A percentile compares a stretch with the other conserved stretches of the same genome.
phyloP scores from a whole-genome alignment of 2,329 filamentous ascomycete species.

The Fusarium sp. region DNA sequence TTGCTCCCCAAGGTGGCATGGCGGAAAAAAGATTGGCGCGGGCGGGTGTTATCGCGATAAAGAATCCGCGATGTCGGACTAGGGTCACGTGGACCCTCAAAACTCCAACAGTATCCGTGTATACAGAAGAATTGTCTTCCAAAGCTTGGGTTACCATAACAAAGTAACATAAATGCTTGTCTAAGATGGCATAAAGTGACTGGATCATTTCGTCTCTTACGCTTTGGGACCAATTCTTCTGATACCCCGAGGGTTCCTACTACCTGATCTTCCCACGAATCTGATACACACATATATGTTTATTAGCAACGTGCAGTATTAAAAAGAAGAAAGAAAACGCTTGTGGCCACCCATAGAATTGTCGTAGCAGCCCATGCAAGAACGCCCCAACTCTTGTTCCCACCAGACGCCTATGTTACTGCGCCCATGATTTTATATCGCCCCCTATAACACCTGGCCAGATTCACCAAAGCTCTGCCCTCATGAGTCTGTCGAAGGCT shows the following conservation, averaged over 20 bases:
- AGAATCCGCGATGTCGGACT: constrained; percentile 20
- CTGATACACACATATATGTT: not conserved
- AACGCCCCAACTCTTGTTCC: constrained; percentile 15
- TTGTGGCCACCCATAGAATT: constrained; percentile 1
- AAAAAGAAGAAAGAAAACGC: not conserved
- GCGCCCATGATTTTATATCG: not conserved
- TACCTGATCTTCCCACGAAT: not conserved
- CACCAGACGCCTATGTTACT: constrained; percentile 6
- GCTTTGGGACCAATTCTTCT: too few relatives aligned
- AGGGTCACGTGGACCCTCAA: constrained; percentile 29
- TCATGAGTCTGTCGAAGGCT: constrained; percentile 7
- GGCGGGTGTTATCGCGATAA: constrained; percentile 39
- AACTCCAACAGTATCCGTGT: not conserved
- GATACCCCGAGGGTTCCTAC: not conserved
- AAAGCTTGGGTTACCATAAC: too few relatives aligned
- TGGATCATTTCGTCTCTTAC: too few relatives aligned
- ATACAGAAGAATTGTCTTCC: too few relatives aligned
- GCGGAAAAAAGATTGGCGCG: constrained; percentile 36
- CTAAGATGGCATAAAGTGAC: too few relatives aligned
- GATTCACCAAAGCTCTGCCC: not conserved
- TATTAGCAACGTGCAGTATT: not conserved
- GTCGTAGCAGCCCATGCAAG: constrained; percentile 12
- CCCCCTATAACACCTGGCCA: not conserved
- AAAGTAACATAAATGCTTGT: too few relatives aligned
- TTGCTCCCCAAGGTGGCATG: constrained; percentile 7